Evolutionary conservation across 2,329 filamentous ascomycete species (phyloP).

Genomic region (Aspergillus ochraceoroseus): DNA sequence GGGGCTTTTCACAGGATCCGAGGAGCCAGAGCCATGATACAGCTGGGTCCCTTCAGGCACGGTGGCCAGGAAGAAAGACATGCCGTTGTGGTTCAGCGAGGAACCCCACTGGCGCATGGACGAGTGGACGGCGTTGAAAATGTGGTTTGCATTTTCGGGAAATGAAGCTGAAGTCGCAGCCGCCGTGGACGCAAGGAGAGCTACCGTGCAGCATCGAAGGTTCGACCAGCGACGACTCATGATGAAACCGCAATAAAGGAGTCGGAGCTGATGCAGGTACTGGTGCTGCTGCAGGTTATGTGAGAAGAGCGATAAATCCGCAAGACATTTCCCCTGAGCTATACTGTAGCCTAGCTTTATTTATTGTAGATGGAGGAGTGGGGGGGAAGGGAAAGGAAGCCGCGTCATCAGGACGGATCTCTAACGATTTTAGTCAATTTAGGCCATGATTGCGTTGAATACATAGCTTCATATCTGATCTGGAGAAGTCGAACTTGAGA

Average conservation of each 20-base stretch:
- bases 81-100: slow-evolving; percentile 68
- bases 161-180: no score
- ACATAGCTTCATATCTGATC: no score
- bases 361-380: no score
- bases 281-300: neutral
- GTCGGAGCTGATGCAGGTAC: neutral
- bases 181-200: slow-evolving; percentile 2
- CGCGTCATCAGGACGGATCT: slow-evolving; percentile 5
- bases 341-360: neutral
- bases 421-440: slow-evolving; percentile 1
- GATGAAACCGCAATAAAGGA: neutral
- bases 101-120: slow-evolving; percentile 72
- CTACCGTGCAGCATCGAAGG: neutral
- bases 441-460: no score
- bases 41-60: slow-evolving; percentile 61
- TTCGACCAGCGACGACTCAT: neutral
- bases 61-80: slow-evolving; percentile 63
- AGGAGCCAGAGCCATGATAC: slow-evolving; percentile 58
- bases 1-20: slow-evolving; percentile 48
- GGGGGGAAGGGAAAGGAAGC: neutral
- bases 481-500: no score
- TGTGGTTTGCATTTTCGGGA: slow-evolving; percentile 54
- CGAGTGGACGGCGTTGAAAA: slow-evolving; percentile 69
- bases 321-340: no score
- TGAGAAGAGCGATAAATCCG: no score